A percentile compares a stretch with the other conserved stretches of the same genome.
These are phyloP conservation scores for Camelina neglecta DNA, from an alignment of 345 rosid genomes.

Conservation along the genomic window DNA sequence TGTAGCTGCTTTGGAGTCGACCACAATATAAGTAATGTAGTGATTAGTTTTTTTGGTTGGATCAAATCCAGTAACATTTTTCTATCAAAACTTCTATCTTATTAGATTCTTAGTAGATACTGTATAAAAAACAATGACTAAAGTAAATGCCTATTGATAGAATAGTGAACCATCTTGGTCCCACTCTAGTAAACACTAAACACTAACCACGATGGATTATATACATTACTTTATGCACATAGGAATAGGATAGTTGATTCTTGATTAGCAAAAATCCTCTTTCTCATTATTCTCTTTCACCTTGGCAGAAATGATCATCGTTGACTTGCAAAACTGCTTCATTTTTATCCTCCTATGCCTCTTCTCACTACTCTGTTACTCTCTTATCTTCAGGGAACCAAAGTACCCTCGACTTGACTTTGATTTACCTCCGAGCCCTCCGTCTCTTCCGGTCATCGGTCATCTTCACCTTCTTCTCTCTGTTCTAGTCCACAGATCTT, in stretches of 20 bases:
- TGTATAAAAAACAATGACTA: too few relatives aligned
- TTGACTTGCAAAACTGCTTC: constrained; percentile 3
- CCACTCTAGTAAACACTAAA: background rate
- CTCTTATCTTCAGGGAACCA: constrained; percentile 15
- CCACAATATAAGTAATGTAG: background rate
- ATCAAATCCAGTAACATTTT: background rate
- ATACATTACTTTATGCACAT: background rate
- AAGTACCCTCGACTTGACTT: background rate
- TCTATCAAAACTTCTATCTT: background rate
- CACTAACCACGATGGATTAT: background rate
- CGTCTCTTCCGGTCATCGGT: constrained; percentile 5
- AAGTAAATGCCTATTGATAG: background rate
- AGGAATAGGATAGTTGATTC: background rate
- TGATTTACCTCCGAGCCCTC: constrained; percentile 27
- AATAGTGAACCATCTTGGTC: background rate
- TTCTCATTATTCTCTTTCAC: background rate
- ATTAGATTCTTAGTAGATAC: background rate
- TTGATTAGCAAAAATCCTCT: background rate
- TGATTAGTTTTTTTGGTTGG: background rate
- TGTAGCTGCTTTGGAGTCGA: background rate
- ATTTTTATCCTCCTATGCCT: background rate
- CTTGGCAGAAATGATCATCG: background rate
- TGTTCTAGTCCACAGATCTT: background rate
- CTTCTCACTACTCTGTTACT: constrained; percentile 21
- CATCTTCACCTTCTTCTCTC: constrained; percentile 28